Evolutionary conservation across 2,329 filamentous ascomycete species (phyloP).

Genomic region (Ascochyta clinopodiicola): DNA sequence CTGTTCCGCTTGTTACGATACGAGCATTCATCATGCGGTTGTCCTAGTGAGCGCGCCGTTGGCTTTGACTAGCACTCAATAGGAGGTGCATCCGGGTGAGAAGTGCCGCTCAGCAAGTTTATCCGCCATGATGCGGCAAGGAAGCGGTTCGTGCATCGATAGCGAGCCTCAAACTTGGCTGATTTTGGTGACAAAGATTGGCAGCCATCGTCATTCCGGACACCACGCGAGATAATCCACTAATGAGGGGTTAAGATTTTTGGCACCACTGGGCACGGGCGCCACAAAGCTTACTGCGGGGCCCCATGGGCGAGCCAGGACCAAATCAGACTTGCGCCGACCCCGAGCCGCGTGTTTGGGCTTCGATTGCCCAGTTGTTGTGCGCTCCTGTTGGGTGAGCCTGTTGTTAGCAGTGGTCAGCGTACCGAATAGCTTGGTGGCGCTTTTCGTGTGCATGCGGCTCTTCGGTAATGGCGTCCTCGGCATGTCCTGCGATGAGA

Average conservation of each 20-base stretch:
- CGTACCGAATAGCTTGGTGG: slow-evolving; percentile 18
- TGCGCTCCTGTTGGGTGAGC: slow-evolving; percentile 8
- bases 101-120: slow-evolving; percentile 1
- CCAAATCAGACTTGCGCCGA: slow-evolving; percentile 14
- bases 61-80: slow-evolving; percentile 8
- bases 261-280: slow-evolving; percentile 16
- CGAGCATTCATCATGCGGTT: not conserved
- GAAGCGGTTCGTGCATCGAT: slow-evolving; percentile 12
- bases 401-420: slow-evolving; percentile 1
- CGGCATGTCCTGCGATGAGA: slow-evolving; percentile 5
- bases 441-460: slow-evolving; percentile 11
- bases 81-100: slow-evolving; percentile 9
- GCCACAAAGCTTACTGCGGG: slow-evolving; percentile 26
- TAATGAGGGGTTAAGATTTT: slow-evolving; percentile 14
- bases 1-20: not conserved
- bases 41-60: not conserved
- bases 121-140: slow-evolving; percentile 5
- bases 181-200: not conserved
- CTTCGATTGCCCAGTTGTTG: slow-evolving; percentile 6
- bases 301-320: slow-evolving; percentile 25
- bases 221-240: slow-evolving; percentile 14
- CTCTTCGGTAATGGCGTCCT: slow-evolving; percentile 3
- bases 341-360: not conserved
- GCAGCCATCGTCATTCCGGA: not conserved
- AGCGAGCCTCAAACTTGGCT: slow-evolving; percentile 7